Base-by-base conservation (phyloP, 805 yeast genomes). In the Zygosaccharomyces pseudorouxii region DNA sequence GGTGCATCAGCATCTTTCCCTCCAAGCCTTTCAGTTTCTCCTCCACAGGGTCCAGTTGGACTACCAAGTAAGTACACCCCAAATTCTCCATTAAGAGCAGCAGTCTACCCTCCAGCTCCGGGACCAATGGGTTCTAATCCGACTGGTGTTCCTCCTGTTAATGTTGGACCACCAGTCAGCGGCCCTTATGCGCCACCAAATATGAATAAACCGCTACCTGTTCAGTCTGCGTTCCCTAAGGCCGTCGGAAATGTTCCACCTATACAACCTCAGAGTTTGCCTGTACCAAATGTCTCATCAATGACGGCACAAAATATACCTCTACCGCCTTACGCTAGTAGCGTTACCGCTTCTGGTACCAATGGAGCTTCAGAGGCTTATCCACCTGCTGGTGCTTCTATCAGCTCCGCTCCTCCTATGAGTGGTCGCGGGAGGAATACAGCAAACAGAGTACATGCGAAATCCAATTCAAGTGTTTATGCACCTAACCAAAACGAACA, bases 401-500 rank as follows among this genome's bases (percentile, higher is more conserved):
- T n/a, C 8, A 29, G 9, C 11, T 20, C 14, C 11, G 44, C 35
- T 19, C 44, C 44, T 19, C 44, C 44, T 1, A 11, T 18, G 18
- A 46, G 46, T 19, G 30, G 51, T n/a, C 49, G 36, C 8, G 36
- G 33, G 11, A 41, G 28, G 25, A 14, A 29, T 25, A 10, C 44
- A 14, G 16, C 50, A 12, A 55, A 55, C 31, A 55, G 58, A 37
- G 48, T 52, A 4, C 64, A 62, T 46, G 65, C 64, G 2, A 58
- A 68, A 20, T 60, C 68, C 4, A 59, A 57, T 28, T 65, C 71
- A 3, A 64, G 64, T 45, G 58, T 59, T 9, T 66, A 67, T 46
- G 58, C 63, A 0, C 70, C 70, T 27, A 57, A 55, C 22, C 56
- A 57, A 33, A 56, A 49, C 37, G 63, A 57, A 30, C 51, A 53